These are phyloP conservation scores for Aspergillus biplanus DNA, from an alignment of 495 filamentous ascomycete species.

Conservation along the genomic window DNA sequence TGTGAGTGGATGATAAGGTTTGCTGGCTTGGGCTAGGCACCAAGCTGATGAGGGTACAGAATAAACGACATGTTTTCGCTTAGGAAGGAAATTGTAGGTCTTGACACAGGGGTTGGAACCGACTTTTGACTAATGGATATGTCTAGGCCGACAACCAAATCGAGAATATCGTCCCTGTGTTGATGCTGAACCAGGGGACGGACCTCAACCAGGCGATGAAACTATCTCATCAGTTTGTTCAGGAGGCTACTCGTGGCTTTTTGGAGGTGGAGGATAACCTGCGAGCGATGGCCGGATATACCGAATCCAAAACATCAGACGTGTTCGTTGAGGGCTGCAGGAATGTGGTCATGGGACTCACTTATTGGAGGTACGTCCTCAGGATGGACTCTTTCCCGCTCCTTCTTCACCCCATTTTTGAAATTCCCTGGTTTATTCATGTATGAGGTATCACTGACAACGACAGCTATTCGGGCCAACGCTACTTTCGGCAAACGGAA, in stretches of 20 bases:
- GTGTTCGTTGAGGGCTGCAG: slow-evolving; percentile 9
- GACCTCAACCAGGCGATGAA: slow-evolving; percentile 14
- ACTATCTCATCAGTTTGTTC: slow-evolving; percentile 1
- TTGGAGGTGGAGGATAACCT: not conserved
- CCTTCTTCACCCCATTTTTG: no score
- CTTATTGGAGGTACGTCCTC: slow-evolving; percentile 15
- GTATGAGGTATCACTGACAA: no score
- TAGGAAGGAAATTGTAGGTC: slow-evolving; percentile 15
- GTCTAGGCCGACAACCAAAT: slow-evolving; percentile 15
- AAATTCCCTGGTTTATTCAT: no score
- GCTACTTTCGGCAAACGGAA: no score
- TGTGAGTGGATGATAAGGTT: slow-evolving; percentile 7
- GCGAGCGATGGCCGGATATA: not conserved
- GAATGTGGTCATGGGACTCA: slow-evolving; percentile 13
- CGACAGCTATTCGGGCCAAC: no score
- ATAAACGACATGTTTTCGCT: slow-evolving; percentile 19
- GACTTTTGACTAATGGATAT: not conserved
- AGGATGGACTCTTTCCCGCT: no score
- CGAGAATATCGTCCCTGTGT: slow-evolving; percentile 17
- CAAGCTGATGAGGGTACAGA: not conserved
- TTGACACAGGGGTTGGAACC: not conserved
- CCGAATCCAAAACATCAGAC: not conserved
- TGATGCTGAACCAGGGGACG: slow-evolving; percentile 17
- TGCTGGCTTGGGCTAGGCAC: not conserved
- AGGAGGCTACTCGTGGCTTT: slow-evolving; percentile 8